Percentiles rank a stretch among this genome's conserved stretches.
These are phyloP conservation scores for Rhodocollybia butyracea DNA, from an alignment of 768 basidiomycete genomes.

Conservation along the genomic window DNA sequence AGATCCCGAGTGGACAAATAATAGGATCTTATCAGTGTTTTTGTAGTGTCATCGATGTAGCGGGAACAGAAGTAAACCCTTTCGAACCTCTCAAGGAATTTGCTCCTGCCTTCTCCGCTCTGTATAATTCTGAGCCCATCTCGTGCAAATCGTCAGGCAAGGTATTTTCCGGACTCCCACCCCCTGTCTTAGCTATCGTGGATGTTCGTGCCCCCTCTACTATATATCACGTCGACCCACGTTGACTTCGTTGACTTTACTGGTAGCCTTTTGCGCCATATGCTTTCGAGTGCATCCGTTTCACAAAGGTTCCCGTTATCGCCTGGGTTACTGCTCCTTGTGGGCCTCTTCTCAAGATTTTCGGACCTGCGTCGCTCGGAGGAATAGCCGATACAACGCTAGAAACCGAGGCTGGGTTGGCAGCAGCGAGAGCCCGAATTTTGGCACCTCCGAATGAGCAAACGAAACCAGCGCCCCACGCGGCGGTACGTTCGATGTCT, in stretches of 20 bases:
- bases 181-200: background rate
- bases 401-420: background rate
- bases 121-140: background rate
- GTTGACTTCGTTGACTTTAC: background rate
- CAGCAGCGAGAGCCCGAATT: background rate
- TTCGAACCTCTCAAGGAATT: slow-evolving; percentile 1
- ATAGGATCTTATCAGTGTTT: too few species aligned
- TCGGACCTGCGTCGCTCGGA: background rate
- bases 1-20: too few species aligned
- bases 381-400: background rate
- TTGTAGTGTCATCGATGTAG: background rate
- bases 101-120: background rate
- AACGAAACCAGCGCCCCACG: too few species aligned
- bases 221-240: background rate
- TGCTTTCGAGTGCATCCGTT: background rate
- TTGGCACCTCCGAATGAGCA: background rate
- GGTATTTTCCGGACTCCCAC: background rate
- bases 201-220: background rate
- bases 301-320: background rate
- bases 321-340: background rate
- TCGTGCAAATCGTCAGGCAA: background rate
- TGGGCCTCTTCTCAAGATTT: background rate
- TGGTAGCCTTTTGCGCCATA: background rate
- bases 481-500: background rate
- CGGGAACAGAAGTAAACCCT: background rate